Evolutionary conservation across 352 stramenopile species (phyloP).

Genomic region (Globisporangium ultimum): DNA sequence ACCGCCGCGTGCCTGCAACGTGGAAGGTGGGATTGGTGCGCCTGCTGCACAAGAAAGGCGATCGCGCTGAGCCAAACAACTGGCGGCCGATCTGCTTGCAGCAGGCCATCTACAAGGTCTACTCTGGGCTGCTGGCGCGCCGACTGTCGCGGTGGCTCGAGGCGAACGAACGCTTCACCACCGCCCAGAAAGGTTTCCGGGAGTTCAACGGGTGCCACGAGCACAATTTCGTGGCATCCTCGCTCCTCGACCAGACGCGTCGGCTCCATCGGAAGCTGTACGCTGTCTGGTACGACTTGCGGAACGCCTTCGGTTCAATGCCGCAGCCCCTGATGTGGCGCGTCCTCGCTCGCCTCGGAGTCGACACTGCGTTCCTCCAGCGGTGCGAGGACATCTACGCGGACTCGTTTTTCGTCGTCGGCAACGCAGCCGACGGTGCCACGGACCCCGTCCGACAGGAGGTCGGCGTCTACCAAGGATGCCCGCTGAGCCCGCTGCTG

Average conservation of each 20-base stretch:
- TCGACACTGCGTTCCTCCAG: too few species aligned
- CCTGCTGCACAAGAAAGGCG: constrained; percentile 27
- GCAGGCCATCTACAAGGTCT: constrained; percentile 32
- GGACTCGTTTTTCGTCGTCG: too few species aligned
- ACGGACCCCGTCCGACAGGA: constrained; percentile 13
- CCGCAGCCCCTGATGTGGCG: constrained; percentile 16
- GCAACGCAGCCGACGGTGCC: constrained; percentile 3
- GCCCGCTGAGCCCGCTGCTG: constrained; percentile 22
- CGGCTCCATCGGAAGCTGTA: constrained; percentile 13
- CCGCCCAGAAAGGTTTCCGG: constrained; percentile 24
- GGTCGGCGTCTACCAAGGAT: constrained; percentile 21
- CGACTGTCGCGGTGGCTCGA: constrained; percentile 18
- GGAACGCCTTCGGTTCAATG: constrained; percentile 22
- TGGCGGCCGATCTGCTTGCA: constrained; percentile 33
- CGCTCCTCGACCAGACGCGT: constrained; percentile 18
- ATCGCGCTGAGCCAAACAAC: constrained; percentile 4
- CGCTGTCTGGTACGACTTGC: constrained; percentile 24
- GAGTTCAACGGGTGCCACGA: constrained; percentile 24
- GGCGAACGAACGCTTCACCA: constrained; percentile 12
- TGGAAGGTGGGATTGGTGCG: constrained; percentile 19
- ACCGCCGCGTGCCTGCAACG: constrained; percentile 7
- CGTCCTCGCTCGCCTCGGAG: not conserved
- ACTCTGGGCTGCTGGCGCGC: constrained; percentile 16
- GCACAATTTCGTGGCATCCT: constrained; percentile 24
- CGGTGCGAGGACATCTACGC: too few species aligned